phyloP scores from a whole-genome alignment of 306 rosid genomes.

The Gastrolobium villosum region DNA sequence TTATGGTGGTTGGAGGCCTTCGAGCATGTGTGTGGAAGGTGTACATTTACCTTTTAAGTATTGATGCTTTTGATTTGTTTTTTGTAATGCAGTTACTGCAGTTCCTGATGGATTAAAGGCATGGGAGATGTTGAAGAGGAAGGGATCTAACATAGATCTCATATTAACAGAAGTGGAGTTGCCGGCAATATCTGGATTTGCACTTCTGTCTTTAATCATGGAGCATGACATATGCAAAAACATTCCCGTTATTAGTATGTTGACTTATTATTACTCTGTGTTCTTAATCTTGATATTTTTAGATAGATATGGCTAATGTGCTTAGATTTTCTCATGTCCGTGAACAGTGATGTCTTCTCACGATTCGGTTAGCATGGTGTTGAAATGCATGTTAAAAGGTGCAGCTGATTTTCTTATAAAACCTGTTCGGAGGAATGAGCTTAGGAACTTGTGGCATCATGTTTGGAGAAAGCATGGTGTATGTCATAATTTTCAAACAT shows the following conservation, averaged over 20 bases:
- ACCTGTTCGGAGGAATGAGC: slow-evolving; percentile 82
- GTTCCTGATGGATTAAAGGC: slow-evolving; percentile 81
- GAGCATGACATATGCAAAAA: slow-evolving; percentile 77
- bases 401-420: slow-evolving; percentile 85
- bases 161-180: slow-evolving; percentile 79
- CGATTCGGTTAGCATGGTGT: slow-evolving; percentile 66
- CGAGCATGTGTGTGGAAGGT: no score
- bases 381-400: slow-evolving; percentile 81
- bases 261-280: not conserved
- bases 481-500: slow-evolving; percentile 49
- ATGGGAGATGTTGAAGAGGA: slow-evolving; percentile 74
- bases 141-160: slow-evolving; percentile 66
- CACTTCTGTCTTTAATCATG: slow-evolving; percentile 76
- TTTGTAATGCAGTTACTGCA: slow-evolving; percentile 63
- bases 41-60: no score
- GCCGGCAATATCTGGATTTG: slow-evolving; percentile 82
- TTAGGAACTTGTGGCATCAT: slow-evolving; percentile 83
- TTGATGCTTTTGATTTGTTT: not conserved
- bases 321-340: slow-evolving; percentile 32
- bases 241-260: slow-evolving; percentile 85
- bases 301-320: slow-evolving; percentile 34
- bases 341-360: slow-evolving; percentile 85
- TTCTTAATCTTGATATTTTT: slow-evolving; percentile 22
- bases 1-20: not conserved
- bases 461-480: slow-evolving; percentile 84